phyloP scores from a whole-genome alignment of 2,329 filamentous ascomycete genomes.

The Diaporthe caulivora region DNA sequence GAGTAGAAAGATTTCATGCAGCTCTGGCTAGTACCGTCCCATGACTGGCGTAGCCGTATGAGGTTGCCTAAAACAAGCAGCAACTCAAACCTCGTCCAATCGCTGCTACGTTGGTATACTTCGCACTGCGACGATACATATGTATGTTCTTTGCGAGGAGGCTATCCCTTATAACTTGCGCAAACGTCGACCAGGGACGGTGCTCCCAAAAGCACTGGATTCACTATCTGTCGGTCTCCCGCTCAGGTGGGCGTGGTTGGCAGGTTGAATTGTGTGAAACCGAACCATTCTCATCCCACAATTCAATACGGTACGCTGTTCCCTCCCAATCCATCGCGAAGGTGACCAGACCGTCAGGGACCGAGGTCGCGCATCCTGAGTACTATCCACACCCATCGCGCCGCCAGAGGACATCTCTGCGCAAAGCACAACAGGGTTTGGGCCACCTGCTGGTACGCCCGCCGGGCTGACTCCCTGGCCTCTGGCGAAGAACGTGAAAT shows the following conservation, averaged over 20 bases:
- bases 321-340: background rate
- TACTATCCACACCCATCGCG: background rate
- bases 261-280: background rate
- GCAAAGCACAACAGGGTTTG: background rate
- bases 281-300: background rate
- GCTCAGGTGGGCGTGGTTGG: too few species aligned
- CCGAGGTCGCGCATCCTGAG: background rate
- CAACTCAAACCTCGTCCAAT: background rate
- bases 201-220: background rate
- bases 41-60: background rate
- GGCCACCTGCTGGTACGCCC: too few species aligned
- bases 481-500: too few species aligned
- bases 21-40: background rate
- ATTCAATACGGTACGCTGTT: background rate
- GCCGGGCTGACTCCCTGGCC: too few species aligned
- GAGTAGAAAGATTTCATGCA: background rate
- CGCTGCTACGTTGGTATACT: too few species aligned
- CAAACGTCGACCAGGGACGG: background rate
- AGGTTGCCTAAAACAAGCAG: background rate
- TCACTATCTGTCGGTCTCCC: too few species aligned
- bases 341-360: background rate
- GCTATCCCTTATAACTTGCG: background rate
- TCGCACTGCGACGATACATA: too few species aligned
- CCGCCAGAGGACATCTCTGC: background rate
- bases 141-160: accelerated